A percentile compares a stretch with the other conserved stretches of the same genome.
These are phyloP conservation scores for Fusarium mexicanum DNA, from an alignment of 2,329 filamentous ascomycete species.

Conservation along the genomic window DNA sequence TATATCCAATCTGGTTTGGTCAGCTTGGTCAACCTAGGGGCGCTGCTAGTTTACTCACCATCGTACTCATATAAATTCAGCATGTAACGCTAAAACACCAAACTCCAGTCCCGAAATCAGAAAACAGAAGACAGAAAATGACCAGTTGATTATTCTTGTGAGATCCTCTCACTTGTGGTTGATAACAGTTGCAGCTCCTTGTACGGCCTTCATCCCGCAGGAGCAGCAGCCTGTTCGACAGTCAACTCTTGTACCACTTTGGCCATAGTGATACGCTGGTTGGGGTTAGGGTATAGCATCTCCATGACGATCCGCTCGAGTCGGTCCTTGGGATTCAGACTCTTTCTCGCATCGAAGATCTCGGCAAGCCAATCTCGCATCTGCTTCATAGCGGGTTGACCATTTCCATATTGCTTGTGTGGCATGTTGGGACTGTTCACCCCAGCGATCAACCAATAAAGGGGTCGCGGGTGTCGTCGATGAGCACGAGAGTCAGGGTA, in stretches of 20 bases:
- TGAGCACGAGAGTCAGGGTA: constrained; percentile 63
- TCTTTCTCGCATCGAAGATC: constrained; percentile 58
- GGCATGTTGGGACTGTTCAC: constrained; percentile 55
- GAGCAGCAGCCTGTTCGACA: constrained; percentile 35
- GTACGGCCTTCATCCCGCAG: constrained; percentile 14
- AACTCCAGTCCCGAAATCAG: constrained; percentile 20
- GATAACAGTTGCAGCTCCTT: constrained; percentile 3
- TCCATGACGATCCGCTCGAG: constrained; percentile 63
- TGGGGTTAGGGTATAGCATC: constrained; percentile 63
- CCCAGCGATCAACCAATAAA: constrained; percentile 69
- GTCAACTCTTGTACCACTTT: constrained; percentile 58
- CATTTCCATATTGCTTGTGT: constrained; percentile 50
- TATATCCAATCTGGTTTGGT: constrained; percentile 38
- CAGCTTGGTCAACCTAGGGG: constrained; percentile 1
- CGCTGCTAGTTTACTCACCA: constrained; percentile 24
- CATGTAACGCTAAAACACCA: constrained; percentile 14
- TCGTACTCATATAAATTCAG: constrained; percentile 21
- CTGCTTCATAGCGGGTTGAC: constrained; percentile 56
- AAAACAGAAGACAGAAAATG: constrained; percentile 20
- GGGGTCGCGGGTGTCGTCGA: constrained; percentile 57
- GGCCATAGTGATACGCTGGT: constrained; percentile 64
- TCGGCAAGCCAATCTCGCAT: constrained; percentile 68
- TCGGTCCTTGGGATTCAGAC: constrained; percentile 57
- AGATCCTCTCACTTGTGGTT: background rate
- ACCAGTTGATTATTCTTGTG: constrained; percentile 2